A percentile compares a stretch with the other conserved stretches of the same genome.
phyloP scores from a whole-genome alignment of 768 basidiomycete genomes.

The Amanita pseudoporphyria region DNA sequence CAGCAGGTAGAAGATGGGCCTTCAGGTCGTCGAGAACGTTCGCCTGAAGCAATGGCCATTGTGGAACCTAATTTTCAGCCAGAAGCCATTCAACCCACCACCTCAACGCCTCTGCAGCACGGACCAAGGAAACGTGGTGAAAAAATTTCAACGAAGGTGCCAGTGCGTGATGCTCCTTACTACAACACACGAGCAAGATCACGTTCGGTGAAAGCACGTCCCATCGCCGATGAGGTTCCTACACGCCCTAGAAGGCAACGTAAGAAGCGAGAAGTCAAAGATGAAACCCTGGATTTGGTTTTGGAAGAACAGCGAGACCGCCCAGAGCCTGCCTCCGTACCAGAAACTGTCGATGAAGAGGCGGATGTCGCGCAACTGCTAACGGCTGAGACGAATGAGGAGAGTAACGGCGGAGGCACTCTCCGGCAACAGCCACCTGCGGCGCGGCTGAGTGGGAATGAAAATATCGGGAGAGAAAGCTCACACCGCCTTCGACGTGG shows the following conservation, averaged over 20 bases:
- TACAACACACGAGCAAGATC: conserved; percentile 25
- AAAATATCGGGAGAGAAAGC: conserved; percentile 1
- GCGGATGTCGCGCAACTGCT: conserved; percentile 20
- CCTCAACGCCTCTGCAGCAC: neutral
- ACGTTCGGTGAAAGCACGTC: conserved; percentile 21
- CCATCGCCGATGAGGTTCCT: conserved; percentile 2
- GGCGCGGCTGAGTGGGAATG: neutral
- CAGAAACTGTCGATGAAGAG: conserved; percentile 19
- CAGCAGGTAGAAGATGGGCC: no score
- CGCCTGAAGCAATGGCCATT: neutral
- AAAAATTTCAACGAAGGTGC: neutral
- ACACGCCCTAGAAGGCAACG: neutral
- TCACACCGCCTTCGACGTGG: neutral
- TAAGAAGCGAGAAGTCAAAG: neutral
- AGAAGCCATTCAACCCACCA: neutral
- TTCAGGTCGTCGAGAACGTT: no score
- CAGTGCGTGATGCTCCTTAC: conserved; percentile 17
- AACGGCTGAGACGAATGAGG: conserved; percentile 10
- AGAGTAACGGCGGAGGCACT: neutral
- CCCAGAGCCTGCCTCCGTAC: neutral
- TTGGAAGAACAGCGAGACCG: neutral
- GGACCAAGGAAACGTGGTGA: neutral
- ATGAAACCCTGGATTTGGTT: neutral
- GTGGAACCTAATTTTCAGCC: neutral
- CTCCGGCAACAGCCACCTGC: neutral